These are phyloP conservation scores for Cyanidium caldarium DNA, from an alignment of 23 red algal genomes.

Conservation along the genomic window DNA sequence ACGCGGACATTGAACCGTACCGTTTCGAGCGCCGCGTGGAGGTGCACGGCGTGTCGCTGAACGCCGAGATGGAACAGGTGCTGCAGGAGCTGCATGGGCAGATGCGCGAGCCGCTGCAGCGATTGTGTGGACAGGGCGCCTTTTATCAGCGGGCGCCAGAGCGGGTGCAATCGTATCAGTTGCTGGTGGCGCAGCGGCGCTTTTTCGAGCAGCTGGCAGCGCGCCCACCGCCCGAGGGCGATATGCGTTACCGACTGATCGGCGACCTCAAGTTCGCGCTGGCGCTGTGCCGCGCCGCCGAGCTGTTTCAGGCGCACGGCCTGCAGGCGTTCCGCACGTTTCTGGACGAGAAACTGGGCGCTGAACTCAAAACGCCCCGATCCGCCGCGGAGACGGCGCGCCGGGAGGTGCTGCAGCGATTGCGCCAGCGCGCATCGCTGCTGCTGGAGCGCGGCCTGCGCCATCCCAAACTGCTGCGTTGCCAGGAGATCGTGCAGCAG, in stretches of 20 bases:
- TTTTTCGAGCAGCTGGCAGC: neutral
- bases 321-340: neutral
- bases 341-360: neutral
- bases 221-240: no score
- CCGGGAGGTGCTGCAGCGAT: neutral
- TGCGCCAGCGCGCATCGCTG: neutral
- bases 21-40: slow-evolving; percentile 8
- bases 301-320: neutral
- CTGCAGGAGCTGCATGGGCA: neutral
- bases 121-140: slow-evolving; percentile 10
- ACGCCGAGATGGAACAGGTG: neutral
- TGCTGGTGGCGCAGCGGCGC: neutral
- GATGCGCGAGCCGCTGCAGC: neutral
- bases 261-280: neutral
- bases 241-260: no score
- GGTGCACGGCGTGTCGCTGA: neutral
- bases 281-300: neutral
- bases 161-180: neutral
- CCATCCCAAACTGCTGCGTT: neutral
- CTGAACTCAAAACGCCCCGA: neutral
- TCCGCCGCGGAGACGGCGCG: neutral
- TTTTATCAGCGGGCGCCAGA: slow-evolving; percentile 7
- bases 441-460: neutral
- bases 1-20: slow-evolving; percentile 16
- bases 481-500: neutral